A percentile compares a stretch with the other conserved stretches of the same genome.
phyloP scores from a whole-genome alignment of 257 asterid species.

The Solanum habrochaites region DNA sequence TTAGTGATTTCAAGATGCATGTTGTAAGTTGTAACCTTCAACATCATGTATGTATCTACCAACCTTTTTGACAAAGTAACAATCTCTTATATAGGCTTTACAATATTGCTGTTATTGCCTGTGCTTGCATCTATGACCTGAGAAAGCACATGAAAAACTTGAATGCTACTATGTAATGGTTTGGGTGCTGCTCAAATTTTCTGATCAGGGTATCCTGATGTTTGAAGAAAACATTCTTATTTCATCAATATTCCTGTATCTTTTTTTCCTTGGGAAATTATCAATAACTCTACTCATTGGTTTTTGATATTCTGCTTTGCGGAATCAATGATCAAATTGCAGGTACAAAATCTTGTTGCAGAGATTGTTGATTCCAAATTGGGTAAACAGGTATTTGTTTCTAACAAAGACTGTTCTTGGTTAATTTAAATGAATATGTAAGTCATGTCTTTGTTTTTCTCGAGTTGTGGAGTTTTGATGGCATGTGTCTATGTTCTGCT shows the following conservation, averaged over 20 bases:
- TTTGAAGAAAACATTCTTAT: background rate
- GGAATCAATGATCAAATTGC: slow-evolving; percentile 6
- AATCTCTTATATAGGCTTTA: background rate
- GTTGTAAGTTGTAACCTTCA: background rate
- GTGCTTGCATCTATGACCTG: background rate
- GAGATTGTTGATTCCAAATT: slow-evolving; percentile 83
- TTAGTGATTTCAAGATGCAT: background rate
- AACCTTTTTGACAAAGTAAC: background rate
- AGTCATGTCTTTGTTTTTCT: background rate
- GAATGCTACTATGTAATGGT: background rate
- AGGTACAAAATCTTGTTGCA: slow-evolving; percentile 93
- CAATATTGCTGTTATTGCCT: background rate
- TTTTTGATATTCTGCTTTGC: background rate
- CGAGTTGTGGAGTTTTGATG: background rate
- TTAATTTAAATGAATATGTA: background rate
- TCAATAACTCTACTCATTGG: background rate
- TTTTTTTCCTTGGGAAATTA: background rate
- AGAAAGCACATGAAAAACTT: background rate
- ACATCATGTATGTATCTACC: background rate
- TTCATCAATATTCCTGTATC: background rate
- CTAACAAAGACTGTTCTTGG: background rate
- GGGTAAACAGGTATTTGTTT: slow-evolving; percentile 71
- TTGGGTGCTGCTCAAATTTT: background rate
- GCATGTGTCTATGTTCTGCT: background rate
- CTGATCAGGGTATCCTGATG: background rate